Percentiles rank a stretch among this genome's conserved stretches.
Evolutionary conservation across 2,329 filamentous ascomycete genomes (phyloP).

Genomic region (Trichoderma atroviride): DNA sequence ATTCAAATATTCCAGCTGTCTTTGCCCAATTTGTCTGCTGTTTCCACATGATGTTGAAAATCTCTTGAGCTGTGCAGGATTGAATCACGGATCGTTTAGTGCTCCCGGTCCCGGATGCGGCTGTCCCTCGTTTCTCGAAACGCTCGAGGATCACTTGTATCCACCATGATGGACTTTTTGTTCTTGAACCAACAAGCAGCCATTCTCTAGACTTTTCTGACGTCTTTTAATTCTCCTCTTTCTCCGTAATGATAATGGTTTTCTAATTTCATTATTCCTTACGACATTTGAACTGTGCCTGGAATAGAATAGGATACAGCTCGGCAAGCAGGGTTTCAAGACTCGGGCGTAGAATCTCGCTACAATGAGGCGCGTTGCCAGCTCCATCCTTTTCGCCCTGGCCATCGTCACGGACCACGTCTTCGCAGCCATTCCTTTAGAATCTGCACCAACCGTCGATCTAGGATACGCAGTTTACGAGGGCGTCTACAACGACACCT

Average conservation of each 20-base stretch:
- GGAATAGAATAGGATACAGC: background rate
- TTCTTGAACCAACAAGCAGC: background rate
- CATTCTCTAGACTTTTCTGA: background rate
- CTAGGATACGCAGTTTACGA: conserved; percentile 51
- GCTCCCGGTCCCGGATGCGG: background rate
- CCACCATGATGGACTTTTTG: background rate
- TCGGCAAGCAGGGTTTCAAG: background rate
- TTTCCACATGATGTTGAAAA: background rate
- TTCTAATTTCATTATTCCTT: too few species aligned
- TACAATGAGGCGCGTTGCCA: background rate
- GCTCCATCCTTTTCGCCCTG: background rate
- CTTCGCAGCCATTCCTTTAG: background rate
- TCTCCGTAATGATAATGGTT: too few species aligned
- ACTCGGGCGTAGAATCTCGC: background rate
- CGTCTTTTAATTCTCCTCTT: background rate
- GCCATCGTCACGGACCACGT: background rate
- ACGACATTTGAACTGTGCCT: too few species aligned
- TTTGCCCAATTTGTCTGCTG: background rate
- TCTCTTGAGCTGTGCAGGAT: background rate
- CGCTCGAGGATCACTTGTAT: background rate
- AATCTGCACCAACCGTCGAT: background rate
- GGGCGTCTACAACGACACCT: conserved; percentile 44
- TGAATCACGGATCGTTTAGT: background rate
- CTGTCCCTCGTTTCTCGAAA: background rate
- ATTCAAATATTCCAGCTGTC: background rate